Evolutionary conservation across 106 monocot species (phyloP).

Genomic region (Alisma plantagoaquatica): DNA sequence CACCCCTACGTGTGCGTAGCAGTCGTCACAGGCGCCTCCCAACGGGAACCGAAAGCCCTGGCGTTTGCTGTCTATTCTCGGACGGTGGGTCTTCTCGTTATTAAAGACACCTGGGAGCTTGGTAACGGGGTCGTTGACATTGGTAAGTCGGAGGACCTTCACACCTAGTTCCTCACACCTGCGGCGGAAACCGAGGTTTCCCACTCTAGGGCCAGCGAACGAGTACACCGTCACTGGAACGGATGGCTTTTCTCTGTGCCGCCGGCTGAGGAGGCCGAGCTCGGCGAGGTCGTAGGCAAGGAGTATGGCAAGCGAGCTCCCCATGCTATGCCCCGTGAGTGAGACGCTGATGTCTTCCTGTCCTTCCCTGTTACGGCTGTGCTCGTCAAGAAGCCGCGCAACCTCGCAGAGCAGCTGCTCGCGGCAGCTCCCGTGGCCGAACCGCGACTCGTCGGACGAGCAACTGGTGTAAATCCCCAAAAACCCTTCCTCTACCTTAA

Average conservation of each 20-base stretch:
- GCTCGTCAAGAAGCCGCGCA: conserved; percentile 2
- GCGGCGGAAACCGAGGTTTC: conserved; percentile 18
- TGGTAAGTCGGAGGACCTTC: conserved; percentile 31
- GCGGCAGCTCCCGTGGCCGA: conserved; percentile 19
- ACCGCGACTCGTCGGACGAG: conserved; percentile 11
- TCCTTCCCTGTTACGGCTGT: too few relatives aligned
- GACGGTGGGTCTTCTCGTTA: too few relatives aligned
- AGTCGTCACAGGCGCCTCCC: conserved; percentile 10
- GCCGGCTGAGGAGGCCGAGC: conserved; percentile 10
- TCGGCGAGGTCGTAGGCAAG: conserved; percentile 23
- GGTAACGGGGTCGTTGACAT: conserved; percentile 32
- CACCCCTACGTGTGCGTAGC: conserved; percentile 32
- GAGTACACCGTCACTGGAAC: conserved; percentile 26
- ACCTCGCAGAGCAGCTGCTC: conserved; percentile 22
- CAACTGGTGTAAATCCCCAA: conserved; percentile 25
- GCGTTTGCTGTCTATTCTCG: too few relatives aligned
- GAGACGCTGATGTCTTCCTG: conserved; percentile 25
- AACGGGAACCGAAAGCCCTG: conserved; percentile 1
- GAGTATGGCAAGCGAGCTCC: conserved; percentile 21
- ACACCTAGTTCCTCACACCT: conserved; percentile 33
- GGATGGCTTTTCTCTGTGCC: too few relatives aligned
- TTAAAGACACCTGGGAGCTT: conserved; percentile 29
- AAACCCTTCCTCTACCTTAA: conserved; percentile 24
- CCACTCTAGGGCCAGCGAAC: conserved; percentile 25
- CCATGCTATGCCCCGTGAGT: conserved; percentile 25